Evolutionary conservation across 805 yeast species (phyloP).

Genomic region (Millerozyma acaciae): DNA sequence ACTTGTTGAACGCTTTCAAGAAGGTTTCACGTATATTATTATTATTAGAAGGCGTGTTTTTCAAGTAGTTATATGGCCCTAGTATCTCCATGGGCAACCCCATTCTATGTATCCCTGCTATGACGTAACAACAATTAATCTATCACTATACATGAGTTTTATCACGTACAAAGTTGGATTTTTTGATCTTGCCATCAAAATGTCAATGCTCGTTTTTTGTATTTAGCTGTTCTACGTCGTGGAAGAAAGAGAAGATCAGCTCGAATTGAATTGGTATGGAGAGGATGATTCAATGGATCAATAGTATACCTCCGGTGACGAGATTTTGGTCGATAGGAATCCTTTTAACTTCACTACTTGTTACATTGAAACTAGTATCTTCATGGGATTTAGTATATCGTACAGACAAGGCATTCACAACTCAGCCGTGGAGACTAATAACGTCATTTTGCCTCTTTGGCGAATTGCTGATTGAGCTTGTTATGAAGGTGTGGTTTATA

Average conservation of each 20-base stretch:
- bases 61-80: slow-evolving; percentile 30
- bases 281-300: slow-evolving; percentile 11
- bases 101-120: too few relatives aligned
- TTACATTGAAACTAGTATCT: slow-evolving; percentile 18
- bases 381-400: slow-evolving; percentile 18
- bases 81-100: slow-evolving; percentile 11
- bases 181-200: background rate
- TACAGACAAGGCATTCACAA: slow-evolving; percentile 23
- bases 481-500: slow-evolving; percentile 17
- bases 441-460: slow-evolving; percentile 34
- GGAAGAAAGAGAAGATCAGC: too few relatives aligned
- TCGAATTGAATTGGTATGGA: too few relatives aligned
- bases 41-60: slow-evolving; percentile 31
- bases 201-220: background rate
- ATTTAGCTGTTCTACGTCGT: too few relatives aligned
- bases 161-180: too few relatives aligned
- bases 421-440: slow-evolving; percentile 36
- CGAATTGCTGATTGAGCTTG: slow-evolving; percentile 18
- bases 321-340: slow-evolving; percentile 27
- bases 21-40: slow-evolving; percentile 26
- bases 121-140: too few relatives aligned
- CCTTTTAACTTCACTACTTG: slow-evolving; percentile 15
- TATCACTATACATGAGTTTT: too few relatives aligned
- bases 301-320: slow-evolving; percentile 19
- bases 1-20: slow-evolving; percentile 30